phyloP scores from a whole-genome alignment of 163 green algal species.

The Prototheca cutis region DNA sequence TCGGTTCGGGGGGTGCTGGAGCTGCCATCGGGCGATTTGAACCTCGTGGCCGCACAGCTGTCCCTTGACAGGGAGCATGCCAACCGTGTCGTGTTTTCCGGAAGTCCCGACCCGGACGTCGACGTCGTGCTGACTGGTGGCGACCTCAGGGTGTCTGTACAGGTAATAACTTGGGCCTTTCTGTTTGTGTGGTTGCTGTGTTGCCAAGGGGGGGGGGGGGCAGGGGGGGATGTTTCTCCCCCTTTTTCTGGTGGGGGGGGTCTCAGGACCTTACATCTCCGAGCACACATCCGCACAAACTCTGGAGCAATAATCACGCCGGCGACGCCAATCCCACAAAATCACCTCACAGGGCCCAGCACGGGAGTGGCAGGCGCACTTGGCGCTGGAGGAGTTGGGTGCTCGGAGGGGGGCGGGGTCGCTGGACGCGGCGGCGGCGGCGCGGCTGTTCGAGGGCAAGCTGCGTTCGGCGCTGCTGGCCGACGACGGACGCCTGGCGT shows the following conservation, averaged over 20 bases:
- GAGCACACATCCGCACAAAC: background rate
- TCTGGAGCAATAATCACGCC: background rate
- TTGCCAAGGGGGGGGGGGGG: background rate
- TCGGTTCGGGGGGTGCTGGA: conserved; percentile 13
- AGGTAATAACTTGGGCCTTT: conserved; percentile 17
- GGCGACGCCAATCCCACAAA: background rate
- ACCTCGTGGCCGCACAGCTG: conserved; percentile 90
- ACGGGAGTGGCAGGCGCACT: conserved; percentile 69
- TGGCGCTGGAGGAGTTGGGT: conserved; percentile 46
- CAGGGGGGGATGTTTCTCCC: background rate
- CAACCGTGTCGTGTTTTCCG: conserved; percentile 63
- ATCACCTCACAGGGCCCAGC: conserved; percentile 36
- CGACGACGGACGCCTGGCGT: conserved; percentile 81
- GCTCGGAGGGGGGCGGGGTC: conserved; percentile 17
- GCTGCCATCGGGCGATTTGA: conserved; percentile 57
- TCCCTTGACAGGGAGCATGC: conserved; percentile 67
- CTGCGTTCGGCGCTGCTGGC: conserved; percentile 80
- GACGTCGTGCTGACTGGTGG: conserved; percentile 69
- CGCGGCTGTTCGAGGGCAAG: conserved; percentile 82
- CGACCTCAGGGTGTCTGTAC: conserved; percentile 55
- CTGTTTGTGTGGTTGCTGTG: background rate
- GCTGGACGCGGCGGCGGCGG: conserved; percentile 51
- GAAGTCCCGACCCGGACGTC: conserved; percentile 56
- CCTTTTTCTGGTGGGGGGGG: background rate
- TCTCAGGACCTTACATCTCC: background rate